Evolutionary conservation across 352 stramenopile genomes (phyloP), one percentile per base, ranked within the genome.

Genomic region (Thalassiosira exigua): DNA sequence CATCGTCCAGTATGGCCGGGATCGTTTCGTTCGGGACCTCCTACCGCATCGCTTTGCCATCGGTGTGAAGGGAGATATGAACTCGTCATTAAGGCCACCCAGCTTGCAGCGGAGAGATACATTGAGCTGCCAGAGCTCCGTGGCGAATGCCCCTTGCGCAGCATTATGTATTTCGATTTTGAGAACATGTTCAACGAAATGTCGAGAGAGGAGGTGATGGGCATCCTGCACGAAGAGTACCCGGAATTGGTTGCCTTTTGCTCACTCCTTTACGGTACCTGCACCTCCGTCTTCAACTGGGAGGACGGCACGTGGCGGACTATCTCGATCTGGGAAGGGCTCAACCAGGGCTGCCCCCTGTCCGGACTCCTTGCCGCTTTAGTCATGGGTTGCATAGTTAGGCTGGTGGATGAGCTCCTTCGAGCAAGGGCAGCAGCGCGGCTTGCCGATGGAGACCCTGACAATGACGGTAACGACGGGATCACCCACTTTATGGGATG

Each of bases 171-270:
- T 22, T 41, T 81, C 4, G 73, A 77, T 27, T 67, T 81, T 2
- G n/a, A n/a, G n/a, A 81, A 81, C 29, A 81, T 81, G 73, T 81
- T 72, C 57, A 81, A 77, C 29, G 65, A 22, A 3, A 24, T 76
- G 0, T 81, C 73, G 5, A 19, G 73, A 3, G n/a, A 75, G 19
- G 59, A 75, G 39, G n/a, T 75, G 0, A n/a, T 36, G 9, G 42
- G 57, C 33, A 56, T 68, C 7, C 9, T 68, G 12, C 5, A 11
- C 14, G 14, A 32, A n/a, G 11, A 66, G 7, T 46, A 33, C 9
- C 26, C 21, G 30, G 21, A 66, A 17, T 21, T 66, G 11, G 32
- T 29, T 12, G 11, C 26, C 2, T 69, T 76, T 27, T 41, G 21
- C 1, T 54, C 68, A 22, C 29, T 12, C 14, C 48, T 76, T 0